Conservation (phyloP, 2,329 filamentous ascomycete genomes). For the Hirsutella thompsonii region DNA sequence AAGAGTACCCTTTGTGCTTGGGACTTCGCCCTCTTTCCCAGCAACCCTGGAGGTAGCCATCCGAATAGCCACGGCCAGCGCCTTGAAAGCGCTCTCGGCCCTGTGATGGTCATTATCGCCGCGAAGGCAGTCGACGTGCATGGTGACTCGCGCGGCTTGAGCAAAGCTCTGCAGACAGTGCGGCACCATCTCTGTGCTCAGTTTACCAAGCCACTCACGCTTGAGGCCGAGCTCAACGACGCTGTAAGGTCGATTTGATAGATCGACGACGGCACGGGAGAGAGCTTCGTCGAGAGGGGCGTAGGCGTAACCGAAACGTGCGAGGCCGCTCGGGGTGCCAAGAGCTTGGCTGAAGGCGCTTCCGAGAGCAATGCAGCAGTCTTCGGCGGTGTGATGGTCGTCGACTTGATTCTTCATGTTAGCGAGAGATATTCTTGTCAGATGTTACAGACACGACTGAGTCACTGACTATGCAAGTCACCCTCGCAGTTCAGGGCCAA, state of each 20-base stretch:
- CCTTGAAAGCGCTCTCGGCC: slow-evolving; percentile 95
- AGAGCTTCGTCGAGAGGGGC: slow-evolving; percentile 91
- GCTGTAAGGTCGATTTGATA: slow-evolving; percentile 80
- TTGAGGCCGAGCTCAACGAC: slow-evolving; percentile 75
- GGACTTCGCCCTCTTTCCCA: slow-evolving; percentile 81
- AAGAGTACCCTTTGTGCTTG: slow-evolving; percentile 91
- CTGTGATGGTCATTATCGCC: slow-evolving; percentile 93
- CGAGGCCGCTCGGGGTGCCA: slow-evolving; percentile 64
- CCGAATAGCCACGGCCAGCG: slow-evolving; percentile 73
- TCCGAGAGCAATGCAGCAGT: slow-evolving; percentile 85
- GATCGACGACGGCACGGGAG: slow-evolving; percentile 84
- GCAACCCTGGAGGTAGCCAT: slow-evolving; percentile 62
- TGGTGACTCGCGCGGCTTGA: slow-evolving; percentile 76
- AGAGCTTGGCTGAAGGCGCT: slow-evolving; percentile 72
- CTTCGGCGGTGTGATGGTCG: slow-evolving; percentile 96
- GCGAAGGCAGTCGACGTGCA: slow-evolving; percentile 86
- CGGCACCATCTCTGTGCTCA: slow-evolving; percentile 93
- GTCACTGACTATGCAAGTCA: slow-evolving; percentile 70
- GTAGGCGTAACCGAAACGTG: slow-evolving; percentile 85
- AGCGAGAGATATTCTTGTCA: no score
- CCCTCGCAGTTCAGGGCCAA: slow-evolving; percentile 71
- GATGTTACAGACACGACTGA: no score
- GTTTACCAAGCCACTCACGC: slow-evolving; percentile 85
- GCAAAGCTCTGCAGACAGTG: slow-evolving; percentile 94
- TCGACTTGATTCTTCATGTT: slow-evolving; percentile 50